These are phyloP conservation scores for Petrea volubilis DNA, from an alignment of 257 asterid species.

Conservation along the genomic window DNA sequence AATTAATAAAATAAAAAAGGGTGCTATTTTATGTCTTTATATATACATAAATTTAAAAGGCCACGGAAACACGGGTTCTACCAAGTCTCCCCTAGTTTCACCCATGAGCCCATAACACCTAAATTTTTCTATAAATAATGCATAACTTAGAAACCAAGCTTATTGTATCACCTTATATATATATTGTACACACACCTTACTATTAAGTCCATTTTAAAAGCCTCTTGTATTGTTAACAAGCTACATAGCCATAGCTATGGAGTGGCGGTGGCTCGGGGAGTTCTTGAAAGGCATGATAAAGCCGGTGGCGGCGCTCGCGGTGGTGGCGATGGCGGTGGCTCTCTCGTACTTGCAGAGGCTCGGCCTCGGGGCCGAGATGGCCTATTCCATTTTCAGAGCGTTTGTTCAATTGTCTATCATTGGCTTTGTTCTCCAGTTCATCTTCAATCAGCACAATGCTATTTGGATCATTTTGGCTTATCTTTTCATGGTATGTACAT, in stretches of 20 bases:
- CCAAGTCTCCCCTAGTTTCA: too few relatives aligned
- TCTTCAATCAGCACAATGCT: conserved; percentile 60
- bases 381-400: conserved; percentile 73
- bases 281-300: conserved; percentile 82
- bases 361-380: conserved; percentile 82
- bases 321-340: conserved; percentile 70
- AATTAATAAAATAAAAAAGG: too few relatives aligned
- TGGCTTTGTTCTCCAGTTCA: conserved; percentile 90
- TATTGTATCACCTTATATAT: background rate
- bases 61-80: too few relatives aligned
- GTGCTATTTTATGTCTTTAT: too few relatives aligned
- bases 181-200: background rate
- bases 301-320: conserved; percentile 81
- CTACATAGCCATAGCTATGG: conserved; percentile 36
- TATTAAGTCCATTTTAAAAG: background rate
- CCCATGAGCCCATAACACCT: too few relatives aligned
- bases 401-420: conserved; percentile 79
- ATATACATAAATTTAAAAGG: too few relatives aligned
- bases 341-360: conserved; percentile 66
- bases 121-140: too few relatives aligned
- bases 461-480: conserved; percentile 81
- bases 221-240: background rate
- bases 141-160: too few relatives aligned
- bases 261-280: conserved; percentile 62
- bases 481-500: conserved; percentile 73